Percentiles rank a stretch among this genome's conserved stretches.
Evolutionary conservation across 2,329 filamentous ascomycete species (phyloP).

Genomic region (Torrubiellomyces zombiae): DNA sequence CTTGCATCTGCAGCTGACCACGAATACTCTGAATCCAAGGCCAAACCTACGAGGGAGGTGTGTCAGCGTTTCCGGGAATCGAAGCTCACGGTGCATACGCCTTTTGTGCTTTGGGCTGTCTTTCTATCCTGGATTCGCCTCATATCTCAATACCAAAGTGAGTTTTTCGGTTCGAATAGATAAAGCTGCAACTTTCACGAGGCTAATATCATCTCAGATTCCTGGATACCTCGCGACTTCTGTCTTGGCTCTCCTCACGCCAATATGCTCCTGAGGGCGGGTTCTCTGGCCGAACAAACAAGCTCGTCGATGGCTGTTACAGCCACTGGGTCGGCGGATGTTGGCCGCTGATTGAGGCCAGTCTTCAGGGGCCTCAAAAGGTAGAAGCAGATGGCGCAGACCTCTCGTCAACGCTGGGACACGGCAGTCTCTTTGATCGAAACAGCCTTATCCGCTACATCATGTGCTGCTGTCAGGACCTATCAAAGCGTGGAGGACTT

Average conservation of each 20-base stretch:
- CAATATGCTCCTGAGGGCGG: constrained; percentile 88
- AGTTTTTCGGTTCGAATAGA: constrained; percentile 18
- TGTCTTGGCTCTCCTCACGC: constrained; percentile 76
- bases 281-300: constrained; percentile 88
- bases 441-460: constrained; percentile 83
- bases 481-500: constrained; percentile 55
- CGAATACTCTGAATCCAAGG: constrained; percentile 28
- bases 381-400: constrained; percentile 12
- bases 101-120: constrained; percentile 80
- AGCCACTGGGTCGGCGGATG: constrained; percentile 95
- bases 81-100: constrained; percentile 96
- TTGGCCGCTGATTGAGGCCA: constrained; percentile 80
- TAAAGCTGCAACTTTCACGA: too few relatives aligned
- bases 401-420: constrained; percentile 13
- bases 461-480: constrained; percentile 70
- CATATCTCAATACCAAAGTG: constrained; percentile 57
- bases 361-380: constrained; percentile 37
- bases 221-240: constrained; percentile 59
- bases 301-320: constrained; percentile 95
- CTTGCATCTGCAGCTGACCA: constrained; percentile 6
- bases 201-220: constrained; percentile 41
- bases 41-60: constrained; percentile 90
- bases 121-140: constrained; percentile 72
- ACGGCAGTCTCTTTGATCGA: constrained; percentile 53
- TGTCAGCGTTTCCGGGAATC: constrained; percentile 67